phyloP scores from a whole-genome alignment of 2,329 filamentous ascomycete species.

The Aspergillus sp. region DNA sequence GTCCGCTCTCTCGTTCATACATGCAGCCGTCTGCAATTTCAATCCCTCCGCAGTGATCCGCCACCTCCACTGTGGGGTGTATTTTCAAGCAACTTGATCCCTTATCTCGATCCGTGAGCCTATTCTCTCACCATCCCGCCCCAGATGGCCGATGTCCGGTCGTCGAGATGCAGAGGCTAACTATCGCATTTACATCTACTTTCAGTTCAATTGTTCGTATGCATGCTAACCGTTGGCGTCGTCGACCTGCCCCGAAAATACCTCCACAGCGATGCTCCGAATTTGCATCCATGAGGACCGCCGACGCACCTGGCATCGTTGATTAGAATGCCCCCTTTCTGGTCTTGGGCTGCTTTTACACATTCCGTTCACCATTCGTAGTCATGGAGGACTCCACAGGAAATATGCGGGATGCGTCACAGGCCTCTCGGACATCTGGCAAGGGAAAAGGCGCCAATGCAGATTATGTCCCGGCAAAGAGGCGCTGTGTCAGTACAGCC shows the following conservation, averaged over 20 bases:
- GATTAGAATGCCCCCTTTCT: slow-evolving; percentile 15
- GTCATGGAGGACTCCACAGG: slow-evolving; percentile 17
- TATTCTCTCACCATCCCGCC: too few species aligned
- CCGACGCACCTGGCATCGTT: not conserved
- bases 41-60: not conserved
- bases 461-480: slow-evolving; percentile 43
- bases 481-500: slow-evolving; percentile 74
- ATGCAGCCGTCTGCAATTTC: not conserved
- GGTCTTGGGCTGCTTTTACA: slow-evolving; percentile 9
- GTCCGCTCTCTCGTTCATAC: too few species aligned
- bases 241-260: not conserved
- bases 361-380: slow-evolving; percentile 18
- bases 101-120: not conserved
- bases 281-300: not conserved
- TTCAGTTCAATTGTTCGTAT: not conserved
- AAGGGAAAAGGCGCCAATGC: slow-evolving; percentile 24
- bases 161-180: not conserved
- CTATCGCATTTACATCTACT: not conserved
- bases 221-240: not conserved
- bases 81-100: not conserved
- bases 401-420: slow-evolving; percentile 8
- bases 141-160: too few species aligned
- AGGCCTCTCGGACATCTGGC: slow-evolving; percentile 9
- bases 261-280: slow-evolving; percentile 3
- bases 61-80: not conserved